These are phyloP conservation scores for Stephanocyclus meneghinianus DNA, from an alignment of 352 stramenopile genomes.

Conservation along the genomic window DNA sequence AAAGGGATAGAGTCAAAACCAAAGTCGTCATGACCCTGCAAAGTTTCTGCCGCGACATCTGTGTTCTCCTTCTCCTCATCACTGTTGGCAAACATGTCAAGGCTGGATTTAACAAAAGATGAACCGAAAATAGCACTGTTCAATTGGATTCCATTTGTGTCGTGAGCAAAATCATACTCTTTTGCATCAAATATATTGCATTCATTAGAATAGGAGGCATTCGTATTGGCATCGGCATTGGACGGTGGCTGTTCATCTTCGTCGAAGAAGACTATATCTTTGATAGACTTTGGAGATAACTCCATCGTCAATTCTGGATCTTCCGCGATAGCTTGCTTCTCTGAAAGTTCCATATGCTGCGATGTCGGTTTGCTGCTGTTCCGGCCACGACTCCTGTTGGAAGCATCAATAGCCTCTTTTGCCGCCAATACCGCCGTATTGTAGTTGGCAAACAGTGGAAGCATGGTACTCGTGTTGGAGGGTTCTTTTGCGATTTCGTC, in stretches of 20 bases:
- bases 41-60: not conserved
- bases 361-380: not conserved
- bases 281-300: not conserved
- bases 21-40: constrained; percentile 9
- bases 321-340: not conserved
- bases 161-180: not conserved
- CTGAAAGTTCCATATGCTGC: not conserved
- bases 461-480: not conserved
- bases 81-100: constrained; percentile 7
- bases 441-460: constrained; percentile 39
- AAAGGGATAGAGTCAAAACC: constrained; percentile 17
- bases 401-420: constrained; percentile 52
- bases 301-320: constrained; percentile 15
- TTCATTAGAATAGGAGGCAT: not conserved
- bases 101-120: constrained; percentile 13
- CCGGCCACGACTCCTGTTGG: constrained; percentile 38
- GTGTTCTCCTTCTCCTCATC: constrained; percentile 8
- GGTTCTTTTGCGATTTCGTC: not conserved
- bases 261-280: not conserved
- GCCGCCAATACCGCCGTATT: constrained; percentile 57
- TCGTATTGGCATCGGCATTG: too few relatives aligned
- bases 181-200: not conserved
- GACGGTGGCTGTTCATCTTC: not conserved
- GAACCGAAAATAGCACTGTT: constrained; percentile 4
- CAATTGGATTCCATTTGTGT: not conserved